These are phyloP conservation scores for Candida glucosophila DNA, from an alignment of 1,139 yeast species.

Conservation along the genomic window DNA sequence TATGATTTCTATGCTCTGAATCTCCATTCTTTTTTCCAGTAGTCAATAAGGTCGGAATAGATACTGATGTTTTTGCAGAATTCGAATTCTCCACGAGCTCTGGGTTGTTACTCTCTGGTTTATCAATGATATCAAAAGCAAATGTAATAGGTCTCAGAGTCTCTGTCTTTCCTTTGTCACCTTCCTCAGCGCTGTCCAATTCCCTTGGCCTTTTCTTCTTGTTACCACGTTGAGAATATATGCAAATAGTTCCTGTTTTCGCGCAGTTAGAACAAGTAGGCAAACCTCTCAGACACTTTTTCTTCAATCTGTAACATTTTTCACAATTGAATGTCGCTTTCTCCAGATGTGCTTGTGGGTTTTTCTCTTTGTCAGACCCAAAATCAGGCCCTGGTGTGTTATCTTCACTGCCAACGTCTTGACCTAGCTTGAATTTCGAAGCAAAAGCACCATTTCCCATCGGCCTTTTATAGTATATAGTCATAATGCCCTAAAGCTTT, in stretches of 20 bases:
- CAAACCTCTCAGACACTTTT: conserved; percentile 31
- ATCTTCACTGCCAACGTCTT: neutral
- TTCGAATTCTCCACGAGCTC: conserved; percentile 2
- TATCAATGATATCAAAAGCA: too few relatives aligned
- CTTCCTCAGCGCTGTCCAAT: conserved; percentile 1
- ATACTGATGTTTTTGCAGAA: conserved; percentile 11
- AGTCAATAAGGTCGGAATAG: conserved; percentile 13
- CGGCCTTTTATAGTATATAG: conserved; percentile 27
- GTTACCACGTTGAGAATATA: conserved; percentile 24
- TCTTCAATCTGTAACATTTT: conserved; percentile 35
- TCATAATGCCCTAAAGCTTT: too few relatives aligned
- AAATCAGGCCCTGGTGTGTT: neutral
- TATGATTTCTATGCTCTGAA: conserved; percentile 1
- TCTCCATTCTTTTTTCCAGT: conserved; percentile 3
- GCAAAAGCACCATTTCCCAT: conserved; percentile 33
- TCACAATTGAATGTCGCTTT: conserved; percentile 29
- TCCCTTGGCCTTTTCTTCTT: conserved; percentile 13
- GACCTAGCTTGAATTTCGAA: conserved; percentile 22
- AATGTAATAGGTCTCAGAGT: too few relatives aligned
- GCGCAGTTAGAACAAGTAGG: conserved; percentile 31
- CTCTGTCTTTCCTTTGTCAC: conserved; percentile 1
- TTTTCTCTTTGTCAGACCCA: conserved; percentile 3
- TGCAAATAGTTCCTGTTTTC: conserved; percentile 28
- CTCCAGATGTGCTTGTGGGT: conserved; percentile 2
- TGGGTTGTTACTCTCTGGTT: conserved; percentile 1